A percentile compares a stretch with the other conserved stretches of the same genome.
Evolutionary conservation across 768 basidiomycete species (phyloP).

Genomic region (Mycena haematopus): DNA sequence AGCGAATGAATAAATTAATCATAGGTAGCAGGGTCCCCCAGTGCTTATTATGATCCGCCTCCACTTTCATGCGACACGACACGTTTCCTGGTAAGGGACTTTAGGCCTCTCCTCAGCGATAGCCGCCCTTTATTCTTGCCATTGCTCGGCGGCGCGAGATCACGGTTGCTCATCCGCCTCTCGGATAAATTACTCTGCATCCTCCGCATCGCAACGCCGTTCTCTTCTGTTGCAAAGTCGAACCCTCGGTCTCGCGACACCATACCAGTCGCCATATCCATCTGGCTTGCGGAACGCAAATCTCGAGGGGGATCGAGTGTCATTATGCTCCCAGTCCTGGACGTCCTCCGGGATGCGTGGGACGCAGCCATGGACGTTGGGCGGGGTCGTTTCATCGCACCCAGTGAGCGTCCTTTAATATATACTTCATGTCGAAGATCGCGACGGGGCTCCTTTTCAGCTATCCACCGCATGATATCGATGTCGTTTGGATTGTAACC

Average conservation of each 20-base stretch:
- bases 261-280: slow-evolving; percentile 89
- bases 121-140: slow-evolving; percentile 18
- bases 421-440: slow-evolving; percentile 55
- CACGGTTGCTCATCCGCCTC: slow-evolving; percentile 46
- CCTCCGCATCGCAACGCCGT: slow-evolving; percentile 82
- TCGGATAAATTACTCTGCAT: slow-evolving; percentile 85
- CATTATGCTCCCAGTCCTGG: slow-evolving; percentile 46
- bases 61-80: slow-evolving; percentile 9
- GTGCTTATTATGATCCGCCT: slow-evolving; percentile 5
- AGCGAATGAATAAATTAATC: slow-evolving; percentile 22
- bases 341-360: slow-evolving; percentile 43
- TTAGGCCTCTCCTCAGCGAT: slow-evolving; percentile 24
- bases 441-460: slow-evolving; percentile 68
- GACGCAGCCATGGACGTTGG: slow-evolving; percentile 35
- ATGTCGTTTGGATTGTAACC: slow-evolving; percentile 82
- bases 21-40: slow-evolving; percentile 12
- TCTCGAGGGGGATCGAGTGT: slow-evolving; percentile 47
- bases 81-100: slow-evolving; percentile 25
- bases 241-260: slow-evolving; percentile 79
- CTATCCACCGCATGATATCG: slow-evolving; percentile 77
- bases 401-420: slow-evolving; percentile 36
- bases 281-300: slow-evolving; percentile 62
- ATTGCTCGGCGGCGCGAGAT: slow-evolving; percentile 14
- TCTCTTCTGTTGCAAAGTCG: slow-evolving; percentile 88
- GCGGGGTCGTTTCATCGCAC: slow-evolving; percentile 37